Evolutionary conservation across 2,329 filamentous ascomycete species (phyloP).

Genomic region (Paecilomyces variotii): DNA sequence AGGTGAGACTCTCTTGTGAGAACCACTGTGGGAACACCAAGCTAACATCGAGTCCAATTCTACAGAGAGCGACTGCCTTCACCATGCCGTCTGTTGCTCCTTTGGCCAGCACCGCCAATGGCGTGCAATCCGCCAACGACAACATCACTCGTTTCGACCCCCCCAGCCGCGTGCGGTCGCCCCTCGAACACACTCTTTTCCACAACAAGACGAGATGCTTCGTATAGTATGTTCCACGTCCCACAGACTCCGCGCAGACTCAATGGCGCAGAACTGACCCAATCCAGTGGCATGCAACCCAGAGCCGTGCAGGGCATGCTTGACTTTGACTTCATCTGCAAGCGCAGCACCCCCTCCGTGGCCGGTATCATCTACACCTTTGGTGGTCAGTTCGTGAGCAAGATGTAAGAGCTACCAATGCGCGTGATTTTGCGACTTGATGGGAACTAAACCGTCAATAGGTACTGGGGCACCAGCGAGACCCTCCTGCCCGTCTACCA

Average conservation of each 20-base stretch:
- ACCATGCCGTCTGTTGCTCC: constrained; percentile 50
- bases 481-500: constrained; percentile 98
- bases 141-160: constrained; percentile 96
- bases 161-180: constrained; percentile 85
- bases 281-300: constrained; percentile 75
- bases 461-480: constrained; percentile 99
- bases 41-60: background rate
- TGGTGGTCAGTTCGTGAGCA: constrained; percentile 99
- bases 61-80: constrained; percentile 14
- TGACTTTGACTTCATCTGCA: constrained; percentile 99
- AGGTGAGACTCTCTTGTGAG: too few relatives aligned
- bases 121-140: constrained; percentile 75
- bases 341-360: constrained; percentile 90
- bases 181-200: constrained; percentile 86
- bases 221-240: constrained; percentile 62
- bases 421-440: background rate
- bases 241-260: constrained; percentile 3
- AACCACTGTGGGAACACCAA: too few relatives aligned
- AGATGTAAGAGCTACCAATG: constrained; percentile 58
- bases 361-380: constrained; percentile 99
- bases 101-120: constrained; percentile 43
- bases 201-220: constrained; percentile 99
- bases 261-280: constrained; percentile 16
- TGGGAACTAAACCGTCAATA: constrained; percentile 16
- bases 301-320: constrained; percentile 88